Evolutionary conservation across 1,284 basidiomycete species (phyloP).

Genomic region (Cryptococcus hybrid): DNA sequence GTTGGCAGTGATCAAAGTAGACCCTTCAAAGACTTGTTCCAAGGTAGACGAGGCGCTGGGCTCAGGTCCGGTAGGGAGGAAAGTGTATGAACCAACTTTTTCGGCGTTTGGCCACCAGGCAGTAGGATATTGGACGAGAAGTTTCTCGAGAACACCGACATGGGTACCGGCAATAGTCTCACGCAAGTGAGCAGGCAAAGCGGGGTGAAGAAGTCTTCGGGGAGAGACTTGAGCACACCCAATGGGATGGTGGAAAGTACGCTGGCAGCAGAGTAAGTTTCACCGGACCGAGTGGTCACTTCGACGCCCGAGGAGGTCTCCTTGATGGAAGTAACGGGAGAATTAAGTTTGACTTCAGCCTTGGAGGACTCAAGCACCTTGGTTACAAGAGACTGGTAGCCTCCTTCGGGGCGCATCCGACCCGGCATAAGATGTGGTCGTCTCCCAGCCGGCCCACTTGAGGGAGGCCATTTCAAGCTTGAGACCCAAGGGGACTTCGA

Average conservation of each 20-base stretch:
- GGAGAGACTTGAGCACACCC: slow-evolving; percentile 46
- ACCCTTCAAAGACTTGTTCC: slow-evolving; percentile 37
- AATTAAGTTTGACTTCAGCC: slow-evolving; percentile 41
- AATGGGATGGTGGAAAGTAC: slow-evolving; percentile 52
- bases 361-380: slow-evolving; percentile 46
- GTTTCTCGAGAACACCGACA: slow-evolving; percentile 53
- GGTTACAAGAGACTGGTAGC: slow-evolving; percentile 51
- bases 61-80: slow-evolving; percentile 39
- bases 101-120: slow-evolving; percentile 53
- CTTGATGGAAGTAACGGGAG: slow-evolving; percentile 30
- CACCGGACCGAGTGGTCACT: slow-evolving; percentile 33
- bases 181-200: slow-evolving; percentile 32
- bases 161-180: slow-evolving; percentile 43
- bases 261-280: slow-evolving; percentile 37
- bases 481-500: slow-evolving; percentile 54
- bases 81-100: slow-evolving; percentile 47
- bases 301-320: slow-evolving; percentile 19
- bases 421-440: slow-evolving; percentile 49
- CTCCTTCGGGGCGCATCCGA: slow-evolving; percentile 55
- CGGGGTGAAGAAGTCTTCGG: slow-evolving; percentile 40
- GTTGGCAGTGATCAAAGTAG: slow-evolving; percentile 48
- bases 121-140: slow-evolving; percentile 50
- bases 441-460: slow-evolving; percentile 50
- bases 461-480: slow-evolving; percentile 50
- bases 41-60: slow-evolving; percentile 18